phyloP scores from a whole-genome alignment of 2,329 filamentous ascomycete genomes.

The Colletotrichum echinochloae region DNA sequence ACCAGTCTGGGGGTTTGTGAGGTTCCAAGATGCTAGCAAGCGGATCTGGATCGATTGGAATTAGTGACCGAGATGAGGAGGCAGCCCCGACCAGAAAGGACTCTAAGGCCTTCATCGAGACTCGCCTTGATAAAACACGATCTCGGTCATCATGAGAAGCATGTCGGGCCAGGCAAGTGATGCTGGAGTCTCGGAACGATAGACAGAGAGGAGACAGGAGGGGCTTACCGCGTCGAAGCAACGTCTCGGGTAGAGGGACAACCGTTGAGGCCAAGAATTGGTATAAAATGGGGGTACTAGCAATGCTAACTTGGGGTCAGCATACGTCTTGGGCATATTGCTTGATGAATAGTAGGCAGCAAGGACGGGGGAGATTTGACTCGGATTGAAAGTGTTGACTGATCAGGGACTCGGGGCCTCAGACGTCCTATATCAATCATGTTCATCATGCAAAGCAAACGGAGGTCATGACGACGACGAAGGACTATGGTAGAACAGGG shows the following conservation, averaged over 20 bases:
- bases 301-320: background rate
- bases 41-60: background rate
- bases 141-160: background rate
- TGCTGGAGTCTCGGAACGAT: rapidly evolving
- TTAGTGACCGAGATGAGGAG: background rate
- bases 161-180: background rate
- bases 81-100: background rate
- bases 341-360: background rate
- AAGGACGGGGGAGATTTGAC: background rate
- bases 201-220: background rate
- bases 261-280: too few relatives aligned
- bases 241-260: background rate
- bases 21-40: background rate
- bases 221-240: background rate
- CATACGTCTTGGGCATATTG: background rate
- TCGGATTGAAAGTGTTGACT: background rate
- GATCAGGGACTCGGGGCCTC: background rate
- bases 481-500: background rate
- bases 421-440: too few relatives aligned
- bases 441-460: background rate
- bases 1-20: background rate
- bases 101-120: background rate
- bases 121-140: background rate
- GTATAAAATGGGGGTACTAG: background rate
- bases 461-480: background rate